Conservation (phyloP, 129 eudicot genomes). For the Oenanthe sinensis region DNA sequence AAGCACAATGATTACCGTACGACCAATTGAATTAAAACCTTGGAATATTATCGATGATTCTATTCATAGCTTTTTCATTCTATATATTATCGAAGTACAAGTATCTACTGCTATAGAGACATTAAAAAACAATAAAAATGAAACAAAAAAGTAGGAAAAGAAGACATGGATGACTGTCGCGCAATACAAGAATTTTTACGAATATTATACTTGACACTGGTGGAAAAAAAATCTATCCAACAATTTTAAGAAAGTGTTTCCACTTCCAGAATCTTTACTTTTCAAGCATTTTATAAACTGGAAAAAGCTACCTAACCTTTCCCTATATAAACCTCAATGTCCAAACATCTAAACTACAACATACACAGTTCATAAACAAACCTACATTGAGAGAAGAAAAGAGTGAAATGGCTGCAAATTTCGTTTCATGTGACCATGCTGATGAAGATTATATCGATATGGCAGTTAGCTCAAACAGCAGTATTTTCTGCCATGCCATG, state of each 20-base stretch:
- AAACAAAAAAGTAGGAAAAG: conserved; percentile 10
- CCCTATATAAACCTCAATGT: conserved; percentile 20
- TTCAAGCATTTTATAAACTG: neutral
- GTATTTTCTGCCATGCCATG: conserved; percentile 23
- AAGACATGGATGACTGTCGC: conserved; percentile 21
- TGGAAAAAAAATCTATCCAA: conserved; percentile 1
- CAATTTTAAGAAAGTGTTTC: conserved; percentile 11
- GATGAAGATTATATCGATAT: conserved; percentile 81
- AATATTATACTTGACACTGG: conserved; percentile 10
- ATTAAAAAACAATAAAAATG: neutral
- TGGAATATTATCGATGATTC: neutral
- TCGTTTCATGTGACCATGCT: conserved; percentile 19
- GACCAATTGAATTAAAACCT: neutral
- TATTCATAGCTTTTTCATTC: neutral
- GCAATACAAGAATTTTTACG: conserved; percentile 18
- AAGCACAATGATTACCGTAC: conserved; percentile 13
- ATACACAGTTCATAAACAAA: conserved; percentile 8
- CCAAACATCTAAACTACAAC: conserved; percentile 18
- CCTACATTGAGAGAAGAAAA: neutral
- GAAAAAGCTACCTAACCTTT: conserved; percentile 5
- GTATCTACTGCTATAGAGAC: neutral
- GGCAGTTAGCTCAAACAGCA: conserved; percentile 48
- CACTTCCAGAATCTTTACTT: conserved; percentile 5
- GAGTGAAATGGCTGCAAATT: conserved; percentile 16
- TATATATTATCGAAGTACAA: neutral